Evolutionary conservation across 495 filamentous ascomycete species (phyloP).

Genomic region (Poronia punctata): DNA sequence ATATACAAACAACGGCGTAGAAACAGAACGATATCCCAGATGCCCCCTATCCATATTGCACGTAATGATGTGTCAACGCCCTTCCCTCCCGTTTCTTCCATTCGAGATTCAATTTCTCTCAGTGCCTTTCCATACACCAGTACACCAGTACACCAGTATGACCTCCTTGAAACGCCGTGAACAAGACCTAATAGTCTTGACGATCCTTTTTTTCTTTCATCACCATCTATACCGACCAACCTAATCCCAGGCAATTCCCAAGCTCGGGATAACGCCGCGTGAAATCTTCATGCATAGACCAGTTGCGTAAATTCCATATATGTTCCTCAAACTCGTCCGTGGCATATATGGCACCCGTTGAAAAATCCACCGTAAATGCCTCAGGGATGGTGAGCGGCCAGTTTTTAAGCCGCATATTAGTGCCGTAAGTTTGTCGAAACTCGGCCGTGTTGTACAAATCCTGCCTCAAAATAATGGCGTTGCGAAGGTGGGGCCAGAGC

Average conservation of each 20-base stretch:
- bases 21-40: no score
- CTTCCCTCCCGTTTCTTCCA: no score
- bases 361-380: slow-evolving; percentile 5
- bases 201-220: no score
- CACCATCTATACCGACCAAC: slow-evolving; percentile 4
- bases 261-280: slow-evolving; percentile 10
- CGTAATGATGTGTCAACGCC: no score
- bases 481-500: slow-evolving; percentile 23
- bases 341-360: slow-evolving; percentile 7
- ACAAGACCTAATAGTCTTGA: slow-evolving; percentile 6
- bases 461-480: slow-evolving; percentile 26
- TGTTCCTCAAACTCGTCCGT: slow-evolving; percentile 10
- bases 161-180: slow-evolving; percentile 4
- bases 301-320: slow-evolving; percentile 9
- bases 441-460: slow-evolving; percentile 24
- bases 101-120: no score
- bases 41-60: no score
- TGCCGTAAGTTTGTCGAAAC: slow-evolving; percentile 22
- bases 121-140: no score
- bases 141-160: slow-evolving; percentile 1
- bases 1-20: no score
- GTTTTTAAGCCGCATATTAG: slow-evolving; percentile 18
- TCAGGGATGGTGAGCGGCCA: slow-evolving; percentile 5
- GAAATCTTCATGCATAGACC: slow-evolving; percentile 7
- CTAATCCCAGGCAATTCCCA: not conserved